Conservation (phyloP, 2,329 filamentous ascomycete genomes). For the Trichoderma breve region DNA sequence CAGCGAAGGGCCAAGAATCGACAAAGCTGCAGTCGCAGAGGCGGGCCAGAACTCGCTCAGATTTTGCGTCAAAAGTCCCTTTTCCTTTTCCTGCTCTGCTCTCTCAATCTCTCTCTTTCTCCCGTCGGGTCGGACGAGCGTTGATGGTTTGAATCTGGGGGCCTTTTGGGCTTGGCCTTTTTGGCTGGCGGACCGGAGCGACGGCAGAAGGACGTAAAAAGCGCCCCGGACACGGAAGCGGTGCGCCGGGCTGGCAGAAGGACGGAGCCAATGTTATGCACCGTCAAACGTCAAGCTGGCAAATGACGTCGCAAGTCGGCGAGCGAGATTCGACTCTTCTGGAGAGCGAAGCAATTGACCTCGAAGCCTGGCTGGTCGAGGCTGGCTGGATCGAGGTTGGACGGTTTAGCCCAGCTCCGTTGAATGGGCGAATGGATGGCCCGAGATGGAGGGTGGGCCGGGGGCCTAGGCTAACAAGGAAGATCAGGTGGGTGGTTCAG, state of each 20-base stretch:
- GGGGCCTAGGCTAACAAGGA: slow-evolving; percentile 11
- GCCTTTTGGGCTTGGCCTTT: not conserved
- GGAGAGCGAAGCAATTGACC: slow-evolving; percentile 14
- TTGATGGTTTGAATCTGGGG: not conserved
- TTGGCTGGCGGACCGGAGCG: not conserved
- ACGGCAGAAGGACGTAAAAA: slow-evolving; percentile 1
- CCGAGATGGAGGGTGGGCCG: slow-evolving; percentile 19
- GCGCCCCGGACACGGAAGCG: not conserved
- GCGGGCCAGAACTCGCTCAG: not conserved
- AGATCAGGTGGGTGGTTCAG: not conserved
- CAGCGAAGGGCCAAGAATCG: not conserved
- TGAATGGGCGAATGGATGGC: slow-evolving; percentile 20
- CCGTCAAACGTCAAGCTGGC: not conserved
- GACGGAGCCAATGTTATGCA: slow-evolving; percentile 3
- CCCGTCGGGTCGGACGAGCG: not conserved
- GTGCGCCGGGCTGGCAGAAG: not conserved
- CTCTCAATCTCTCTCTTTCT: not conserved
- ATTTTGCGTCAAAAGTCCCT: not conserved
- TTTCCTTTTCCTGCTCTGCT: not conserved
- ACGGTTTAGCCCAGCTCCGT: slow-evolving; percentile 15
- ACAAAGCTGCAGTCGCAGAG: slow-evolving; percentile 1
- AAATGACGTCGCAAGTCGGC: slow-evolving; percentile 4
- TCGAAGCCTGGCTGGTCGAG: slow-evolving; percentile 13
- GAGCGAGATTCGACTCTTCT: not conserved
- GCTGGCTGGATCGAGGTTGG: slow-evolving; percentile 18